Evolutionary conservation across 2,329 filamentous ascomycete genomes (phyloP).

Genomic region (Colletotrichum sp.): DNA sequence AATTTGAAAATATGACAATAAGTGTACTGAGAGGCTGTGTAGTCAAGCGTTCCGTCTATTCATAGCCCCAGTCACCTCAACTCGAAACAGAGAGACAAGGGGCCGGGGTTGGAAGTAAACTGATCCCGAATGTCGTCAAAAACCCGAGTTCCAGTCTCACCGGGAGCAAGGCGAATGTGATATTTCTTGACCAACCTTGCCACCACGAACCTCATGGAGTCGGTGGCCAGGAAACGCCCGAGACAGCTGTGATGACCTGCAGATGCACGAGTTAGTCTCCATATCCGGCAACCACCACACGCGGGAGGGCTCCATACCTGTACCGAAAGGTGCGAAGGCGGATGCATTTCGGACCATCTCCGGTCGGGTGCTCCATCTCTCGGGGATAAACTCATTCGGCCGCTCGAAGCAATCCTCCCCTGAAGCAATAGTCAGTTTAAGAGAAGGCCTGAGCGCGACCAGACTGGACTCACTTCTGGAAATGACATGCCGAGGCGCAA

Average conservation of each 20-base stretch:
- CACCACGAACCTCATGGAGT: slow-evolving; percentile 18
- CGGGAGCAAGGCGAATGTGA: slow-evolving; percentile 7
- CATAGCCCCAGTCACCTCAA: slow-evolving; percentile 2
- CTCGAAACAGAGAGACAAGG: slow-evolving; percentile 18
- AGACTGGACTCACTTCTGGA: slow-evolving; percentile 36
- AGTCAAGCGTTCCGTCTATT: not conserved
- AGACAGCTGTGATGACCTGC: slow-evolving; percentile 18
- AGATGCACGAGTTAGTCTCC: not conserved
- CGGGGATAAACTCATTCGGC: slow-evolving; percentile 38
- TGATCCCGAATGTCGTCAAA: slow-evolving; percentile 17
- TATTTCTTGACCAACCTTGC: slow-evolving; percentile 17
- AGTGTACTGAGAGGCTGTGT: not conserved
- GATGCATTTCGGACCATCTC: slow-evolving; percentile 35
- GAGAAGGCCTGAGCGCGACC: not conserved
- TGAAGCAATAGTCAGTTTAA: not conserved
- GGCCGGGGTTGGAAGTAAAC: slow-evolving; percentile 18
- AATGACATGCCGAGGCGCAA: slow-evolving; percentile 25
- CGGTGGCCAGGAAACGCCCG: slow-evolving; percentile 14
- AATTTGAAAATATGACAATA: not conserved
- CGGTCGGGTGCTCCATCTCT: slow-evolving; percentile 38
- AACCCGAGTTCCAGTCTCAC: slow-evolving; percentile 14
- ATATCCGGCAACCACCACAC: not conserved
- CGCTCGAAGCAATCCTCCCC: slow-evolving; percentile 32
- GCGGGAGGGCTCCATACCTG: slow-evolving; percentile 22
- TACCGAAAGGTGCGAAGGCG: slow-evolving; percentile 37